Evolutionary conservation across 192 early-diverging fungal species (phyloP).

Genomic region (Allomyces macrogynus): DNA sequence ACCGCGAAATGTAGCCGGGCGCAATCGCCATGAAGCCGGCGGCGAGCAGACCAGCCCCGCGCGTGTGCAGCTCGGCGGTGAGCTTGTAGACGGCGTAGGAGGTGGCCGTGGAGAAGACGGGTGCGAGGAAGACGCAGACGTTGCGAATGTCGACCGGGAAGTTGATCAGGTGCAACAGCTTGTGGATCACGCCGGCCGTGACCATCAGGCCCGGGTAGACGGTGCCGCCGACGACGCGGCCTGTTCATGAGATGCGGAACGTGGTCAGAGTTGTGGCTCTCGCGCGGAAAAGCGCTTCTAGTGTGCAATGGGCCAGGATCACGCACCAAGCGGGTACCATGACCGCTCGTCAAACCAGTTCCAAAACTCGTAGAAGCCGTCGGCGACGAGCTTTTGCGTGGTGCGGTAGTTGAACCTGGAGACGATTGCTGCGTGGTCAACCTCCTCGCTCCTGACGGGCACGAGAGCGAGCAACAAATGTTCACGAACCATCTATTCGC

Average conservation of each 20-base stretch:
- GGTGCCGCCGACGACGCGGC: constrained; percentile 96
- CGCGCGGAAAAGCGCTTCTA: too few species aligned
- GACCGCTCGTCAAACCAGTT: constrained; percentile 99
- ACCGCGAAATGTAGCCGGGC: constrained; percentile 99
- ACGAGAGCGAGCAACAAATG: not conserved
- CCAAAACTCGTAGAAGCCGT: constrained; percentile 94
- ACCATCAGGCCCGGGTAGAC: constrained; percentile 99
- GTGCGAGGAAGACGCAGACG: constrained; percentile 94
- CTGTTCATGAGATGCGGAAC: not conserved
- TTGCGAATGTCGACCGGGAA: constrained; percentile 96
- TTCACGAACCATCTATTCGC: too few species aligned
- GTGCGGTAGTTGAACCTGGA: constrained; percentile 90
- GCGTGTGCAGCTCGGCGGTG: constrained; percentile 76
- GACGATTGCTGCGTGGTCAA: not conserved
- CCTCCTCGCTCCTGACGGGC: too few species aligned
- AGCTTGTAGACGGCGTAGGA: constrained; percentile 85
- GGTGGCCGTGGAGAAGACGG: constrained; percentile 89
- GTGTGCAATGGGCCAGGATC: too few species aligned
- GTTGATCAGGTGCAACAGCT: constrained; percentile 76
- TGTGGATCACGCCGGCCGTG: constrained; percentile 85
- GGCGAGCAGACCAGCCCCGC: constrained; percentile 82
- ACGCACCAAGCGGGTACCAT: constrained; percentile 74
- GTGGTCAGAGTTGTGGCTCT: too few species aligned
- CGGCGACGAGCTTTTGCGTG: constrained; percentile 73
- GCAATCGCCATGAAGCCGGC: constrained; percentile 97